Evolutionary conservation across 1,284 basidiomycete species (phyloP).

Genomic region (Rhodotorula sp.): DNA sequence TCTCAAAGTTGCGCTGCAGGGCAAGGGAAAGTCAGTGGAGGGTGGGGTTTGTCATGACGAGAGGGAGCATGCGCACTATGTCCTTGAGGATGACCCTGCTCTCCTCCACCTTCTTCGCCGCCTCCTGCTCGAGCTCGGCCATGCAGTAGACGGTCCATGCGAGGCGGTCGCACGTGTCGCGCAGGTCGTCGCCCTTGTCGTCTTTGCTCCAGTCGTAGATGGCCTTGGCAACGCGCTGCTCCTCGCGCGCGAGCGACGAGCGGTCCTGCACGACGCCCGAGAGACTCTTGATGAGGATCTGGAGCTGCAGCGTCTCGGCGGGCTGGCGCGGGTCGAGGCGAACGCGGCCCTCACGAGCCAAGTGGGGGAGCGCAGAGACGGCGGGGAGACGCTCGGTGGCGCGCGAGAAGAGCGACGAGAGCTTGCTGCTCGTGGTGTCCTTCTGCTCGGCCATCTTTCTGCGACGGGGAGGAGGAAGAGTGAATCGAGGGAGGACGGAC

Average conservation of each 20-base stretch:
- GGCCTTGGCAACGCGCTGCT: conserved; percentile 32
- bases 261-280: conserved; percentile 36
- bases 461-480: too few relatives aligned
- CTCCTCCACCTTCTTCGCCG: conserved; percentile 36
- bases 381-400: neutral
- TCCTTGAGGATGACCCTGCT: conserved; percentile 39
- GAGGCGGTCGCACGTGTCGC: conserved; percentile 42
- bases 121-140: conserved; percentile 37
- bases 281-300: conserved; percentile 42
- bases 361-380: conserved; percentile 5
- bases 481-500: too few relatives aligned
- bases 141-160: conserved; percentile 42
- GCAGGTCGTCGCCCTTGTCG: conserved; percentile 40
- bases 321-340: conserved; percentile 15
- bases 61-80: conserved; percentile 11
- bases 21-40: neutral
- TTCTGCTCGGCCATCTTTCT: neutral
- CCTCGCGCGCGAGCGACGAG: conserved; percentile 34
- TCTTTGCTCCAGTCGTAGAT: conserved; percentile 40
- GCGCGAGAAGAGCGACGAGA: conserved; percentile 1
- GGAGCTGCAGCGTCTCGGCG: conserved; percentile 41
- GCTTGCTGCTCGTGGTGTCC: neutral
- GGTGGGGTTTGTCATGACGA: too few relatives aligned
- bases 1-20: conserved; percentile 44
- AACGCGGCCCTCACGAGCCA: conserved; percentile 26